These are phyloP conservation scores for Moesziomyces antarcticus DNA, from an alignment of 1,284 basidiomycete genomes.

Conservation along the genomic window DNA sequence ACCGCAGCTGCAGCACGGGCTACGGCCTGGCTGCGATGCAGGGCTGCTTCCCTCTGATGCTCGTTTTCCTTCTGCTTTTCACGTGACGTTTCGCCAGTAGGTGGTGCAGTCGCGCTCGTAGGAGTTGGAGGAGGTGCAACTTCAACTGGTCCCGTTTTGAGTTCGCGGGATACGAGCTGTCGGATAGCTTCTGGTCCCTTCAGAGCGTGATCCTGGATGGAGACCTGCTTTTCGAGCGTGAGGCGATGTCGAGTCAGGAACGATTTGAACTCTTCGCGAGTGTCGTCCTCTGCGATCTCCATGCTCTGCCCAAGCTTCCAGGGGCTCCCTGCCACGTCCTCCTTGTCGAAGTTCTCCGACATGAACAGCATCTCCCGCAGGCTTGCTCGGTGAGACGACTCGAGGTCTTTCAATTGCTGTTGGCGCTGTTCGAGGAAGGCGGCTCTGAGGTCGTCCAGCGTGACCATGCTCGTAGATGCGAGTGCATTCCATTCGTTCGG, in stretches of 20 bases:
- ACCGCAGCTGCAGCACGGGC: conserved; percentile 39
- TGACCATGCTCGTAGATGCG: conserved; percentile 51
- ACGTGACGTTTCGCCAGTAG: conserved; percentile 34
- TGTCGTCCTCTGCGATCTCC: conserved; percentile 30
- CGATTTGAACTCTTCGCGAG: conserved; percentile 21
- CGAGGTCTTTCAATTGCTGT: conserved; percentile 37
- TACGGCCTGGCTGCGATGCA: conserved; percentile 40
- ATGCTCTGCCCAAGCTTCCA: conserved; percentile 41
- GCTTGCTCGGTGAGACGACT: conserved; percentile 23
- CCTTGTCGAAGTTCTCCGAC: conserved; percentile 39
- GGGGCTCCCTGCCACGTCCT: conserved; percentile 34
- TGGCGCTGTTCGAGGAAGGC: conserved; percentile 40
- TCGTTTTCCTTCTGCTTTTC: conserved; percentile 37
- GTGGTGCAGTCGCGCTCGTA: conserved; percentile 26
- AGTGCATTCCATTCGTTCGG: conserved; percentile 50
- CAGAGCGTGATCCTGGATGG: conserved; percentile 30
- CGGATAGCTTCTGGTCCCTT: conserved; percentile 30
- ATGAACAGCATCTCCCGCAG: conserved; percentile 47
- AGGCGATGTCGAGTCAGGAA: conserved; percentile 27
- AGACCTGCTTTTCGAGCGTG: conserved; percentile 22
- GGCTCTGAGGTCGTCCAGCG: conserved; percentile 37
- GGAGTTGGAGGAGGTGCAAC: conserved; percentile 45
- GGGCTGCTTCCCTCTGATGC: conserved; percentile 10
- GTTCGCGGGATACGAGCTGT: conserved; percentile 31
- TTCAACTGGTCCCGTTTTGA: conserved; percentile 31